These are phyloP conservation scores for Pichia membranifaciens DNA, from an alignment of 805 yeast species.

Conservation along the genomic window DNA sequence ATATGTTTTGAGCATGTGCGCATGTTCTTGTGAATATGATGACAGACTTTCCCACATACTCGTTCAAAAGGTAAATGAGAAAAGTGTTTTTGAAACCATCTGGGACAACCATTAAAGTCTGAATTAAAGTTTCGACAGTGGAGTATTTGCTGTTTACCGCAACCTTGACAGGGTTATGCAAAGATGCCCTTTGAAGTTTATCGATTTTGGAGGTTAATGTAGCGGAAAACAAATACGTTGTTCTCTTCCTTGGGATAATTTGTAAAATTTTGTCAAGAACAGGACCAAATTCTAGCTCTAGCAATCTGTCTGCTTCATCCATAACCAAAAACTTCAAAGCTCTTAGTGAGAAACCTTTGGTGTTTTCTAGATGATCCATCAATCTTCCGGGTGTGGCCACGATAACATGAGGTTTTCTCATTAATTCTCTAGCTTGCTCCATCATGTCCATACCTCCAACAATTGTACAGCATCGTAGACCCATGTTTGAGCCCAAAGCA, in stretches of 20 bases:
- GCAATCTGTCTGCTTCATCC: conserved; percentile 95
- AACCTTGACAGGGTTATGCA: conserved; percentile 81
- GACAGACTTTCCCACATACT: conserved; percentile 74
- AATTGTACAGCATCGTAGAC: conserved; percentile 78
- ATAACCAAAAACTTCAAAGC: conserved; percentile 77
- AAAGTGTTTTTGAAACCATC: conserved; percentile 89
- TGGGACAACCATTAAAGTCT: conserved; percentile 83
- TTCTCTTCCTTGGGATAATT: conserved; percentile 77
- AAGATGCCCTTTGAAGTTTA: conserved; percentile 88
- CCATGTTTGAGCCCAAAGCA: conserved; percentile 88
- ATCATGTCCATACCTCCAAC: conserved; percentile 99
- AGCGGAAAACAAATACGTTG: conserved; percentile 88
- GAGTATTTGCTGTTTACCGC: conserved; percentile 85
- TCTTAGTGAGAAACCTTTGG: conserved; percentile 81
- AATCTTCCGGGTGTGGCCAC: conserved; percentile 91
- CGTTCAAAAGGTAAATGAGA: conserved; percentile 75
- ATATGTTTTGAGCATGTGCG: conserved; percentile 89
- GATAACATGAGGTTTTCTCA: conserved; percentile 89
- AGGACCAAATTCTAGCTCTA: conserved; percentile 96
- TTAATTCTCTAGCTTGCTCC: conserved; percentile 92
- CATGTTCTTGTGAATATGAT: conserved; percentile 92
- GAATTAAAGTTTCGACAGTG: conserved; percentile 91
- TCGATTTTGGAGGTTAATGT: conserved; percentile 95
- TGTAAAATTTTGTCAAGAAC: conserved; percentile 81
- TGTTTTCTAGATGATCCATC: conserved; percentile 88